Evolutionary conservation across 2,329 filamentous ascomycete species (phyloP), one percentile per base, ranked within the genome.

Genomic region (Graphiopsis chlorocephala): DNA sequence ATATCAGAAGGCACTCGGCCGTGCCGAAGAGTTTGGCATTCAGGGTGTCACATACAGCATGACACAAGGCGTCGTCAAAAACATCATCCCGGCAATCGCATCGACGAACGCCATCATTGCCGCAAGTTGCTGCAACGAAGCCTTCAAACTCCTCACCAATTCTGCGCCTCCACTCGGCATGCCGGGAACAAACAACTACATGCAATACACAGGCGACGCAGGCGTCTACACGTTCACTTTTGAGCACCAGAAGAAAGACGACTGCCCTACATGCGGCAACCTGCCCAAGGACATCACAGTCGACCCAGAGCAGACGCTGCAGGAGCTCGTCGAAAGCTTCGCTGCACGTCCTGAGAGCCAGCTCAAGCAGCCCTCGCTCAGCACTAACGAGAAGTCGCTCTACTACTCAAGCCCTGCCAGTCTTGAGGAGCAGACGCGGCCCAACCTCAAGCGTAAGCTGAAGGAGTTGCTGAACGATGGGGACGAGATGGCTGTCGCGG

Each of bases 161-260:
- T 87, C 89, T 42, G 95, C 94, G 33, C 92, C 94, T 0, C 89
- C 88, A 68, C 83, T 99, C 17, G 91, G 90, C 14, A 83, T 87
- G 68, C 88, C 90, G 52, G 90, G 90, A 26, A 96, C 75, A 8
- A 79, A 82, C 68, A 83, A 97, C 77, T 99, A 99, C 80, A 98
- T 98, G 93, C 97, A 97, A 91, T 99, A 99, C 78, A 97, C 92
- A 14, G 95, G 96, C 55, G 93, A 98, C 73, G 94, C 96, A 73
- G 86, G 90, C 69, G 90, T 99, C 69, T 99, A 99, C 81, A 99
- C 95, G 0, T 97, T 97, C 78, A 99, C 95, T 0, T 99, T 98
- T 77, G 89, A 93, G 73, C 93, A 97, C 73, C 90, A 97, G 79
- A 92, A 91, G 81, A 98, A 97, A 78, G 85, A 90, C 17, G 95